Evolutionary conservation across 441 rosid species (phyloP).

Genomic region (Populus hybrid): DNA sequence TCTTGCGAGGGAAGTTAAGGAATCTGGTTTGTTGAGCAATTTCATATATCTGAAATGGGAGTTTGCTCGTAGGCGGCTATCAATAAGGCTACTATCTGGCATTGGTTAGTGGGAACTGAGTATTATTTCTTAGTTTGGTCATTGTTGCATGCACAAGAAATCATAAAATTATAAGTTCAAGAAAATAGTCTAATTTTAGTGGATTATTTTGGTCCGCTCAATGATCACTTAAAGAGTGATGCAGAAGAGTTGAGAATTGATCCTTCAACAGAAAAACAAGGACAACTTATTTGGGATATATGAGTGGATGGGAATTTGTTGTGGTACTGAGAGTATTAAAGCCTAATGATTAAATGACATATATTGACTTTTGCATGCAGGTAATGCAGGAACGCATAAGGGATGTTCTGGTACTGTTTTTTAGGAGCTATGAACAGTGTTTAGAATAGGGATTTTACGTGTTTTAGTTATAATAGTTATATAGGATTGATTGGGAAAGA

Average conservation of each 20-base stretch:
- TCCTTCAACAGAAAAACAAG: not conserved
- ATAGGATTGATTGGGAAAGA: not conserved
- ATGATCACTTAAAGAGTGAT: not conserved
- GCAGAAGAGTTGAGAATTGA: not conserved
- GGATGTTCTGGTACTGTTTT: not conserved
- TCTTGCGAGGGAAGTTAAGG: conserved; percentile 40
- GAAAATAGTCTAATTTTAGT: not conserved
- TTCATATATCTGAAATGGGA: conserved; percentile 64
- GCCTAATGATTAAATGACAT: not conserved
- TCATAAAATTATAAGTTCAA: no score
- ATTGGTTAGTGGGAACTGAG: conserved; percentile 50
- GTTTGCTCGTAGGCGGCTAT: conserved; percentile 56
- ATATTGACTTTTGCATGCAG: not conserved
- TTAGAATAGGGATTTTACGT: not conserved
- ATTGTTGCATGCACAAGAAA: not conserved
- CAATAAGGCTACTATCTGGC: conserved; percentile 48
- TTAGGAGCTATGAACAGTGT: not conserved
- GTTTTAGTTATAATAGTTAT: not conserved
- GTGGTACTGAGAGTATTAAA: not conserved
- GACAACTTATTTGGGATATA: not conserved
- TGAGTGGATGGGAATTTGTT: not conserved
- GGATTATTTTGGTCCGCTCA: not conserved
- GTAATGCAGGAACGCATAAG: not conserved
- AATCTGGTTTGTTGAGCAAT: conserved; percentile 48
- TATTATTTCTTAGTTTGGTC: not conserved